A percentile compares a stretch with the other conserved stretches of the same genome.
These are phyloP conservation scores for Eucommia ulmoides DNA, from an alignment of 257 asterid genomes.

Conservation along the genomic window DNA sequence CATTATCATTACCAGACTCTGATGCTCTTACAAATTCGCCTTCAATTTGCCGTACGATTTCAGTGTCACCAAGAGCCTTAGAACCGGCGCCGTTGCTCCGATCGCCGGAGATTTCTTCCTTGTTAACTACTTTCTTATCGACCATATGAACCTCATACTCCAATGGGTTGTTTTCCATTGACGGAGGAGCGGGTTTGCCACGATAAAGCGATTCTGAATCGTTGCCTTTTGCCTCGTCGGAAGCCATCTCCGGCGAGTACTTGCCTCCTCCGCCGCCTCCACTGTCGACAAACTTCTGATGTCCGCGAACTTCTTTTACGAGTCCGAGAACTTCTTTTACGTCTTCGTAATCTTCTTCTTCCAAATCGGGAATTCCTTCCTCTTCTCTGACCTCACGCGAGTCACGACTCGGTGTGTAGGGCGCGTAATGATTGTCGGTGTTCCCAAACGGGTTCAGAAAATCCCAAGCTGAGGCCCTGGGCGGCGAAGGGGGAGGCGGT, in stretches of 20 bases:
- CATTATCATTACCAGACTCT: constrained; percentile 57
- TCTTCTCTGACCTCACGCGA: constrained; percentile 85
- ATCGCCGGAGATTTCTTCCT: constrained; percentile 38
- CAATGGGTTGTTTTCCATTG: constrained; percentile 46
- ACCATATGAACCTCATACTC: constrained; percentile 84
- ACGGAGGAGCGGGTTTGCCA: constrained; percentile 36
- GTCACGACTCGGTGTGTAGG: constrained; percentile 63
- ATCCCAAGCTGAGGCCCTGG: constrained; percentile 75
- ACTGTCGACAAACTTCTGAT: constrained; percentile 54
- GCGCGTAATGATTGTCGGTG: constrained; percentile 48
- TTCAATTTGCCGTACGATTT: constrained; percentile 74
- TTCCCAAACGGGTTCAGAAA: constrained; percentile 80
- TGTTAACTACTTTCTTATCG: constrained; percentile 74
- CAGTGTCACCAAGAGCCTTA: constrained; percentile 54
- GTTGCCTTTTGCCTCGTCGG: constrained; percentile 25
- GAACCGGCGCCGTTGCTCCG: constrained; percentile 37
- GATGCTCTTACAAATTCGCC: constrained; percentile 69
- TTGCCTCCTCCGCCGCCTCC: constrained; percentile 22
- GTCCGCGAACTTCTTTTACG: constrained; percentile 80
- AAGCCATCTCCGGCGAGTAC: constrained; percentile 35
- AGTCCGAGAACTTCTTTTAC: constrained; percentile 39
- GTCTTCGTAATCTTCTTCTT: constrained; percentile 56
- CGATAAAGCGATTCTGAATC: constrained; percentile 41
- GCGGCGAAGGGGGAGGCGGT: constrained; percentile 85
- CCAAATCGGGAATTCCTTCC: constrained; percentile 96